These are phyloP conservation scores for Saccharomyces mikatae DNA, from an alignment of 805 yeast genomes.

Conservation along the genomic window DNA sequence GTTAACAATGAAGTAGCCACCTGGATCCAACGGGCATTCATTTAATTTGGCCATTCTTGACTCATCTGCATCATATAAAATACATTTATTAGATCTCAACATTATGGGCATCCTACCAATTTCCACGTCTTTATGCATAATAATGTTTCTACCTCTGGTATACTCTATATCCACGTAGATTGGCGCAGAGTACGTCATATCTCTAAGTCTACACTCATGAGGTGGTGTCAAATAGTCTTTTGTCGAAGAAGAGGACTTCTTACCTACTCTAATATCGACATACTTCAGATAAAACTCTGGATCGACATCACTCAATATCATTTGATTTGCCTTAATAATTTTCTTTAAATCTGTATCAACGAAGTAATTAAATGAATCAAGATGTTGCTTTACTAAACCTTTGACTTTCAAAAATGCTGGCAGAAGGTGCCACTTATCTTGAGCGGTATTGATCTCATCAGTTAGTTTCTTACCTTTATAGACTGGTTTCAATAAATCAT, in stretches of 20 bases:
- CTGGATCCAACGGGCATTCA: slow-evolving; percentile 97
- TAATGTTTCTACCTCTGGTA: slow-evolving; percentile 88
- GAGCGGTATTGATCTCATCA: slow-evolving; percentile 83
- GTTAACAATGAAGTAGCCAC: slow-evolving; percentile 95
- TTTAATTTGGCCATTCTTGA: slow-evolving; percentile 76
- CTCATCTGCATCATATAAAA: slow-evolving; percentile 70
- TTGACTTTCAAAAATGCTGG: slow-evolving; percentile 95
- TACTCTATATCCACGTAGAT: slow-evolving; percentile 95
- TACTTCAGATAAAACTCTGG: slow-evolving; percentile 93
- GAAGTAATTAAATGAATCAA: slow-evolving; percentile 96
- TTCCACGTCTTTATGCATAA: slow-evolving; percentile 81
- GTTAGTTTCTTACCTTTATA: slow-evolving; percentile 82
- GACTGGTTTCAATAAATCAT: slow-evolving; percentile 67
- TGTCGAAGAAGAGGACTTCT: slow-evolving; percentile 45
- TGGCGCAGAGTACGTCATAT: slow-evolving; percentile 90
- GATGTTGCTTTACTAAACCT: slow-evolving; percentile 93
- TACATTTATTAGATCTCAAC: slow-evolving; percentile 90
- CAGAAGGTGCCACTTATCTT: slow-evolving; percentile 92
- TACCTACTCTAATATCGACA: slow-evolving; percentile 86
- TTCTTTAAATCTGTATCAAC: slow-evolving; percentile 90
- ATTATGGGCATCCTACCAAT: slow-evolving; percentile 99
- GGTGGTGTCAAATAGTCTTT: slow-evolving; percentile 71
- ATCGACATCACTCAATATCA: slow-evolving; percentile 87
- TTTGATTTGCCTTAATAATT: slow-evolving; percentile 84
- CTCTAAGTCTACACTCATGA: slow-evolving; percentile 92